A percentile compares a stretch with the other conserved stretches of the same genome.
Conservation (phyloP, 2,329 filamentous ascomycete species). For the Penicillium olsonii region DNA sequence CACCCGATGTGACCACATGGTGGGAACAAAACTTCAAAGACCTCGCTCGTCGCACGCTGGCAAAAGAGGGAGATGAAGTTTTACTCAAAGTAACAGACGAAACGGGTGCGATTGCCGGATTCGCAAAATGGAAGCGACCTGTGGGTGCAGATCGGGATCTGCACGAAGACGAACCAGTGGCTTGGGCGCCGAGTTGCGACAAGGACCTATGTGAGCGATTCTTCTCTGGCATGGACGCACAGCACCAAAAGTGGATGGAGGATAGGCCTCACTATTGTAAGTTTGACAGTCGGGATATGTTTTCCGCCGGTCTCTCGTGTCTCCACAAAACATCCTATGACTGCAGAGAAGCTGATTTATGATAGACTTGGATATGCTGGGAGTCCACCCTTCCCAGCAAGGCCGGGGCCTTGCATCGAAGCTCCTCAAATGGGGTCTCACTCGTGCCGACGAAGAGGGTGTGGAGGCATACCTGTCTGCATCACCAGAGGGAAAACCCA, state of each 20-base stretch:
- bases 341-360: slow-evolving; percentile 2
- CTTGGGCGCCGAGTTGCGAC: slow-evolving; percentile 21
- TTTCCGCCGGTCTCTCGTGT: no score
- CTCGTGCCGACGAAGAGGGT: slow-evolving; percentile 36
- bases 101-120: slow-evolving; percentile 17
- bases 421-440: slow-evolving; percentile 40
- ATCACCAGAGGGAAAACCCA: slow-evolving; percentile 32
- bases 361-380: slow-evolving; percentile 29
- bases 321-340: no score
- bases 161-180: not conserved
- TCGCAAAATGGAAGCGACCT: slow-evolving; percentile 29
- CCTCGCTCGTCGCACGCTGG: not conserved
- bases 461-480: slow-evolving; percentile 41
- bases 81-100: slow-evolving; percentile 18
- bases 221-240: slow-evolving; percentile 21
- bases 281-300: not conserved
- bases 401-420: slow-evolving; percentile 25
- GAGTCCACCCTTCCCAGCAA: slow-evolving; percentile 25
- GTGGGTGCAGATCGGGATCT: slow-evolving; percentile 10
- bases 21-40: slow-evolving; percentile 10
- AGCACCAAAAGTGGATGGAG: slow-evolving; percentile 20
- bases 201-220: slow-evolving; percentile 21
- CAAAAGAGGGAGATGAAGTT: slow-evolving; percentile 5
- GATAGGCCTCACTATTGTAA: slow-evolving; percentile 28
- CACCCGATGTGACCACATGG: slow-evolving; percentile 25